Evolutionary conservation across 352 stramenopile species (phyloP).

Genomic region (Pilasporangium apinafurcum): DNA sequence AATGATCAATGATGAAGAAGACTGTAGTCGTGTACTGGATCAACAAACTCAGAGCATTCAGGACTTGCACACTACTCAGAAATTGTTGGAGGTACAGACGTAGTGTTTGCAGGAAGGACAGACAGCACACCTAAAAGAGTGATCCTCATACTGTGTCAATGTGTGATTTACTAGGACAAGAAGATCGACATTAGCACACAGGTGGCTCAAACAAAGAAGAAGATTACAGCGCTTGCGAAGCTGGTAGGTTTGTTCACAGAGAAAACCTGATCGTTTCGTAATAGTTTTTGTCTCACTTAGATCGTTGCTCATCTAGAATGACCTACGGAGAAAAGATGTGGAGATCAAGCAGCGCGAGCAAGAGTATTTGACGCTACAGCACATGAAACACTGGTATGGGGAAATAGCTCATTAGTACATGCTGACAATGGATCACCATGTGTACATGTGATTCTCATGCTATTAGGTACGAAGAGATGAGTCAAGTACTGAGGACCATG

Average conservation of each 20-base stretch:
- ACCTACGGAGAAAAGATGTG: slow-evolving; percentile 55
- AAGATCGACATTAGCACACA: slow-evolving; percentile 68
- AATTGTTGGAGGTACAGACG: slow-evolving; percentile 37
- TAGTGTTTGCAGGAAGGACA: too few species aligned
- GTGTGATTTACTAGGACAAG: slow-evolving; percentile 29
- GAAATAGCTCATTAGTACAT: not conserved
- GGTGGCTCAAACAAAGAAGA: slow-evolving; percentile 53
- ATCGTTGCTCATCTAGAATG: too few species aligned
- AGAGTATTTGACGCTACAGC: slow-evolving; percentile 55
- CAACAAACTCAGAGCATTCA: slow-evolving; percentile 69
- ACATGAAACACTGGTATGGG: slow-evolving; percentile 70
- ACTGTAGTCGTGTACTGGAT: slow-evolving; percentile 65
- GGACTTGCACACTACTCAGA: slow-evolving; percentile 62
- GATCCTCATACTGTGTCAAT: too few species aligned
- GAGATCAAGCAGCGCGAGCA: slow-evolving; percentile 71
- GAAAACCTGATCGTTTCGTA: too few species aligned
- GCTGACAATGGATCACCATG: not conserved
- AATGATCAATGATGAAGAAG: slow-evolving; percentile 79
- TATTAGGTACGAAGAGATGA: slow-evolving; percentile 58
- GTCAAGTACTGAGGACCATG: slow-evolving; percentile 39
- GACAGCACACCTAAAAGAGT: too few species aligned
- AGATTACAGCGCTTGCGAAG: slow-evolving; percentile 45
- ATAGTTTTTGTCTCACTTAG: too few species aligned
- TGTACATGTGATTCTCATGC: not conserved
- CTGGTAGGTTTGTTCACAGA: slow-evolving; percentile 29